Percentiles rank a stretch among this genome's conserved stretches.
These are phyloP conservation scores for Gautieria morchelliformis DNA, from an alignment of 768 basidiomycete species.

Conservation along the genomic window DNA sequence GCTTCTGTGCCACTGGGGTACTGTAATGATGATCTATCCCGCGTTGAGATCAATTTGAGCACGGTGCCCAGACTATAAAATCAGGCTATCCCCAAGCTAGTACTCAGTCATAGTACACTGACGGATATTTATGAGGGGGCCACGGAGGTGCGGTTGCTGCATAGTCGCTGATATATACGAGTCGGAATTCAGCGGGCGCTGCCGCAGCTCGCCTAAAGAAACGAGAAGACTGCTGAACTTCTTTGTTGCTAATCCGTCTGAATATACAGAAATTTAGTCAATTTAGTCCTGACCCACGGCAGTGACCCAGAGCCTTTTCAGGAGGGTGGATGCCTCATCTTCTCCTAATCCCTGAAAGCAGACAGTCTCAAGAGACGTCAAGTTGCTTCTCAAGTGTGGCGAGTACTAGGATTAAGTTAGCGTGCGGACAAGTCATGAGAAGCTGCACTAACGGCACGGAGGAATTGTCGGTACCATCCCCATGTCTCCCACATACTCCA, in stretches of 20 bases:
- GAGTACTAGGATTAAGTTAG: slow-evolving; percentile 45
- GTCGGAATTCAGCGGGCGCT: no score
- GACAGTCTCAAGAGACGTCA: slow-evolving; percentile 58
- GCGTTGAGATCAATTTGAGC: no score
- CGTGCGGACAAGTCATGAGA: background rate
- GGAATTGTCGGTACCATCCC: slow-evolving; percentile 89
- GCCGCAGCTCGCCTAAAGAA: background rate
- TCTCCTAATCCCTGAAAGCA: slow-evolving; percentile 57
- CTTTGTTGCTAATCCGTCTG: background rate
- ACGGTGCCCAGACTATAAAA: no score
- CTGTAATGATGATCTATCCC: no score
- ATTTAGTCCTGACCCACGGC: slow-evolving; percentile 47
- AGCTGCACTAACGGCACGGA: slow-evolving; percentile 50
- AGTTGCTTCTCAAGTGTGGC: slow-evolving; percentile 67
- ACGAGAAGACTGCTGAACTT: background rate
- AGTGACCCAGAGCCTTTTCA: slow-evolving; percentile 64
- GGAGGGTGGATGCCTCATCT: slow-evolving; percentile 46
- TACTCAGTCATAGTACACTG: no score
- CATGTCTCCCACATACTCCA: slow-evolving; percentile 85
- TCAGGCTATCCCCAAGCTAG: no score
- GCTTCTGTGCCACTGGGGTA: no score
- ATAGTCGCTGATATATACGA: no score
- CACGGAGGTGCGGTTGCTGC: no score
- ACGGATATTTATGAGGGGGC: no score
- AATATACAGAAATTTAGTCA: background rate